Base-by-base conservation (phyloP, 768 basidiomycete genomes). In the Psilocybe subaeruginosa region DNA sequence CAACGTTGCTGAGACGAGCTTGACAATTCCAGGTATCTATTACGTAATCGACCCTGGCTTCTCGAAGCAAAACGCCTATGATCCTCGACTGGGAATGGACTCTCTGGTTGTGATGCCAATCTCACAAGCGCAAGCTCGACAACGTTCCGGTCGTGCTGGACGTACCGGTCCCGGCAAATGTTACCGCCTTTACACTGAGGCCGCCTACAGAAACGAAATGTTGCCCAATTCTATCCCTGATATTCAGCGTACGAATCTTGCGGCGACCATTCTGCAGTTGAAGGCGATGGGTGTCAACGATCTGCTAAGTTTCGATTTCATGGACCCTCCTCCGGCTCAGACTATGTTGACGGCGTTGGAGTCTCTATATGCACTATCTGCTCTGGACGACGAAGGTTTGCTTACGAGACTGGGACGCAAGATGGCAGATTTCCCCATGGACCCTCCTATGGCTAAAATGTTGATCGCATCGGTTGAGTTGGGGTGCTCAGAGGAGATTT, bases 261-360 rank as follows among this genome's bases (percentile, higher is more conserved):
- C 97, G 4, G 82, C 87, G 59, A 99, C 97, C 0, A 98, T 99
- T 70, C 76, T 99, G 14, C 92, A 96, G 78, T 81, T 99, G 58
- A 99, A 99, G 74, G 97, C 97, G 3, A 99, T 99, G 97, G 97
- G 97, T 37, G 87, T 99, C 79, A 99, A 99, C 69, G 97, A 99
- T 72, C 78, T 99, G 3, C 87, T 99, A 59, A 94, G 93, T 76
- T 99, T 99, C 76, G 97, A 97, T 74, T 99, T 99, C 72, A 99
- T 99, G 97, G 97, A 99, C 74, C 95, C 97, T 1, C 97, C 97
- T 27, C 97, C 96, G 0, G 92, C 95, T 3, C 94, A 90, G 69
- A 98, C 97, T 8, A 93, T 99, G 91, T 82, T 99, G 65, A 97
- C 97, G 0, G 97, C 97, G 1, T 77, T 99, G 48, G 96, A 99